Evolutionary conservation across 2,329 filamentous ascomycete genomes (phyloP).

Genomic region (Nannizziopsis arthrosporioides): DNA sequence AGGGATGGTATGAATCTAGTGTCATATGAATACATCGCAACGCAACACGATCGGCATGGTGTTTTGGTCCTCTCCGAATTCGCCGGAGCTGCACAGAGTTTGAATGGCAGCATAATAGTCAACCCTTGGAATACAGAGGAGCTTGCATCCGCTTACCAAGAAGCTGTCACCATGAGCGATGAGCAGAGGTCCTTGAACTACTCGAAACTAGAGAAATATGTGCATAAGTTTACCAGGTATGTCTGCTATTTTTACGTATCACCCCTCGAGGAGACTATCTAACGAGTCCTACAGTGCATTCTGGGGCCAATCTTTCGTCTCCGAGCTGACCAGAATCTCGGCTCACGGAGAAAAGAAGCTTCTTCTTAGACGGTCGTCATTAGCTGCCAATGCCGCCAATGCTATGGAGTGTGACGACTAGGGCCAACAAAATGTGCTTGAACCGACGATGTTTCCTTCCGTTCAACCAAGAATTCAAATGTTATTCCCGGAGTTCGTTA

Average conservation of each 20-base stretch:
- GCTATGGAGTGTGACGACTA: neutral
- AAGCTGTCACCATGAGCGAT: constrained; percentile 90
- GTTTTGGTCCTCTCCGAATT: constrained; percentile 95
- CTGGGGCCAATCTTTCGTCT: constrained; percentile 91
- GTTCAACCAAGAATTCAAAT: too few relatives aligned
- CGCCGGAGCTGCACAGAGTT: constrained; percentile 83
- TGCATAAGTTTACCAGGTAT: constrained; percentile 87
- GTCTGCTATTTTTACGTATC: constrained; percentile 11
- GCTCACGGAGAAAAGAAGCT: constrained; percentile 41
- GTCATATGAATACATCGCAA: constrained; percentile 95
- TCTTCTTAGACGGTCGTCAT: constrained; percentile 22
- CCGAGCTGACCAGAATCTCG: constrained; percentile 58
- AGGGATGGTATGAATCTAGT: constrained; percentile 98
- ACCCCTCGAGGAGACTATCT: neutral
- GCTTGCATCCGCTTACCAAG: constrained; percentile 81
- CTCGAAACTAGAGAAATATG: constrained; percentile 83
- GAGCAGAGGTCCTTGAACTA: constrained; percentile 81
- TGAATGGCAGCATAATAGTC: constrained; percentile 86
- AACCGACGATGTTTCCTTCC: neutral
- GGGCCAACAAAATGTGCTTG: neutral
- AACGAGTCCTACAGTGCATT: constrained; percentile 51
- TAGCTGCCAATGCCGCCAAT: constrained; percentile 3
- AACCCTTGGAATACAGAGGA: constrained; percentile 99
- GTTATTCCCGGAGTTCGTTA: too few relatives aligned
- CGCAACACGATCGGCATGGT: constrained; percentile 79